Evolutionary conservation across 2,329 filamentous ascomycete species (phyloP), one percentile per base, ranked within the genome.

Genomic region (Claviceps spartinae): DNA sequence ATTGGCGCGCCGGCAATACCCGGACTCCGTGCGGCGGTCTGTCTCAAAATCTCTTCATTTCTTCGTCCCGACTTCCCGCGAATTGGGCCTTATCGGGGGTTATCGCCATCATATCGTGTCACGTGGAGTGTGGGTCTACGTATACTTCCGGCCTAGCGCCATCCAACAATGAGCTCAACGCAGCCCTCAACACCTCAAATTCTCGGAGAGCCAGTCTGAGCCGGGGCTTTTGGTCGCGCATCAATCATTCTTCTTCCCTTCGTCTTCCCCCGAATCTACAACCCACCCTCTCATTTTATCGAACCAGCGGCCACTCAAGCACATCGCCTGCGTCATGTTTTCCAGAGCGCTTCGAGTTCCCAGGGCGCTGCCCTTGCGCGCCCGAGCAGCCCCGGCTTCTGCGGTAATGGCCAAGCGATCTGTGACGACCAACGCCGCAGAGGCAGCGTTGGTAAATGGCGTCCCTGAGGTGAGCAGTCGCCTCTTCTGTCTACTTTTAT

Each of bases 381-480:
- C 71, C 62, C 69, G 71, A 57, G 43, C 20, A 30, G 67, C 69
- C 58, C 67, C 71, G 51, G 64, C 68, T 53, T 65, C 74, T 55
- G 63, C 70, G 53, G 70, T 71, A 57, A 67, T 69, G 57, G 73
- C 76, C 61, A 74, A 81, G 67, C 82, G 91, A 68, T 81, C 81
- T 62, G 93, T 98, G 65, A 98, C 93, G 61, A 97, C 93, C 60
- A 85, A 97, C 73, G 93, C 93, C 59, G 93, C 93, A 60, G 91
- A 86, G 64, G 83, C 89, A 63, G 88, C 94, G 70, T 83, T 89
- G 63, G 88, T 91, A 69, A 87, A 86, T 76, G 76, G 81, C 58
- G 73, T 78, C 59, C 75, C 76, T 54, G 59, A 74, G 69, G 72
- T 73, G 63, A 63, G 70, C 11, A 22, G 30, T 11, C 8, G 26